Evolutionary conservation across 768 basidiomycete species (phyloP), one percentile per base, ranked within the genome.

Genomic region (Xerocomus spinulosus): DNA sequence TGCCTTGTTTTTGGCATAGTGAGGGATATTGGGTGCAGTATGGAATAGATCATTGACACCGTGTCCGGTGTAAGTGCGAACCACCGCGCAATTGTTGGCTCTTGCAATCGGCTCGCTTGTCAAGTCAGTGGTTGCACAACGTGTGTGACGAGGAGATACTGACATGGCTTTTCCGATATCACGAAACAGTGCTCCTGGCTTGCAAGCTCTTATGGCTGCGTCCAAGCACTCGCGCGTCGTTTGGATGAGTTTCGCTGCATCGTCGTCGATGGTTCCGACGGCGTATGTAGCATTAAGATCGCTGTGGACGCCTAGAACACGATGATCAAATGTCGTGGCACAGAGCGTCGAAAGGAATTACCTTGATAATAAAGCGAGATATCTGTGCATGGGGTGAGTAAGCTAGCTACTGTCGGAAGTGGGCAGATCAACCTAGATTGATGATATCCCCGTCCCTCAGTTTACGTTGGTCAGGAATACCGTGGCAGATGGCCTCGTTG

Each of bases 401-500:
- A 52, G 30, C 38, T 48, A 45, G 41, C 37, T 49, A 50, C 29
- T 32, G 48, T 30, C 35, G 43, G 30, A 44, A 34, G 29, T 48
- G 34, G 43, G 50, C 33, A 44, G 47, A 63, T 74, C 50, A 52
- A 85, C 89, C 93, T 44, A 99, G 82, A 69, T 99, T 99, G 64
- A 98, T 73, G 55, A 98, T 98, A 69, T 99, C 96, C 15, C 96
- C 96, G 55, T 97, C 91, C 58, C 77, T 77, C 54, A 93, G 68
- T 59, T 82, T 85, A 52, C 88, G 72, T 61, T 86, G 76, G 71
- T 95, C 92, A 30, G 94, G 93, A 52, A 95, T 94, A 48, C 95
- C 96, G 66, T 99, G 96, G 67, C 96, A 98, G 58, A 99, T 94
- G 42, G 80, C 87, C 68, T 98, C 95, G 66, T 99, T 99, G 20